A percentile compares a stretch with the other conserved stretches of the same genome.
Conservation (phyloP, 2,329 filamentous ascomycete species). For the Ambrosiella xylebori region DNA sequence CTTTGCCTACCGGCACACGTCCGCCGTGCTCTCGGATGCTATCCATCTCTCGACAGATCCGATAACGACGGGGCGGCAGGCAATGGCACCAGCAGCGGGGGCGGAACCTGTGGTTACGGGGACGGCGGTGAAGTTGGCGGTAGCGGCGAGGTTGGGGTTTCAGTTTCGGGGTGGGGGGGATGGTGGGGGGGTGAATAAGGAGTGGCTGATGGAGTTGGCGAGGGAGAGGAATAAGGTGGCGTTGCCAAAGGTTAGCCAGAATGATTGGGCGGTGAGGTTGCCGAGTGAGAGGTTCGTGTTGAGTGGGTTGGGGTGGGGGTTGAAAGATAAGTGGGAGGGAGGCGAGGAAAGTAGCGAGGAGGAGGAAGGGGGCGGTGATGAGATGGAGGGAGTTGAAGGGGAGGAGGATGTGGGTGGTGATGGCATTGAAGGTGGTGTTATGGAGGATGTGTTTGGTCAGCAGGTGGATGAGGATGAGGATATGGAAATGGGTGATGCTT, state of each 20-base stretch:
- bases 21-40: slow-evolving; percentile 52
- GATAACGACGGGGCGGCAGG: slow-evolving; percentile 37
- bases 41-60: slow-evolving; percentile 52
- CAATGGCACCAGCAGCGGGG: slow-evolving; percentile 29
- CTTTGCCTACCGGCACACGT: slow-evolving; percentile 71
- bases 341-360: slow-evolving; percentile 25
- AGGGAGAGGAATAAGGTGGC: slow-evolving; percentile 50
- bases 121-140: slow-evolving; percentile 55
- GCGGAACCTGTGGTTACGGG: slow-evolving; percentile 42
- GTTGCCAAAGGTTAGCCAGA: slow-evolving; percentile 43
- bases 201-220: slow-evolving; percentile 62
- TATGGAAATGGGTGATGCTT: slow-evolving; percentile 23
- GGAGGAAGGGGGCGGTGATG: slow-evolving; percentile 24
- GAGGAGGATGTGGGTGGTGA: slow-evolving; percentile 29
- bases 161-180: slow-evolving; percentile 45
- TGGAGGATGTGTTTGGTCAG: slow-evolving; percentile 38
- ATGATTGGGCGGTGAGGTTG: slow-evolving; percentile 50
- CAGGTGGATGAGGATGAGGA: slow-evolving; percentile 40
- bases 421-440: slow-evolving; percentile 31
- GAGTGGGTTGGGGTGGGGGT: slow-evolving; percentile 46
- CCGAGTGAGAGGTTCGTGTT: slow-evolving; percentile 53
- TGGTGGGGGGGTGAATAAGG: slow-evolving; percentile 44
- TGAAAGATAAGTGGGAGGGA: slow-evolving; percentile 41
- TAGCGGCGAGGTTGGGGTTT: slow-evolving; percentile 48
- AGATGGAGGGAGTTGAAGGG: slow-evolving; percentile 31